Base-by-base conservation (phyloP, 805 yeast genomes). In the Torulaspora quercuum region DNA sequence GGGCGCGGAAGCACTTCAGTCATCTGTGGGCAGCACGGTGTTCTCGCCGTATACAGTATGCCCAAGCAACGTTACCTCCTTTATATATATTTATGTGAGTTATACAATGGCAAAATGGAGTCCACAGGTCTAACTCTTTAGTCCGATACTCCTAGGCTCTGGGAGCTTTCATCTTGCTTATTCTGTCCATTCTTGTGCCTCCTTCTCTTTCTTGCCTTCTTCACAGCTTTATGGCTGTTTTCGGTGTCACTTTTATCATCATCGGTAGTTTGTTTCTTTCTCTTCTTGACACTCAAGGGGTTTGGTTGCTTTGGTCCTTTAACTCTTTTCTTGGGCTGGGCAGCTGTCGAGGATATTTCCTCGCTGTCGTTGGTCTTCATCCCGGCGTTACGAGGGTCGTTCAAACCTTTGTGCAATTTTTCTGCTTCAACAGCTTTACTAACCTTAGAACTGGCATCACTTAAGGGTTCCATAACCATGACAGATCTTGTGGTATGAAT, bases 381-480 rank as follows among this genome's bases (percentile, higher is more conserved):
- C 3, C 82, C 80, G 0, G 75, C 77, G 37, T 49, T 46, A 45
- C 67, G 69, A 5, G 72, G 64, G 49, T 78, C 81, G 55, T 92
- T 90, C 57, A 92, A 71, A 0, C 97, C 97, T 15, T 72, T 74
- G 3, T 75, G 75, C 34, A 92, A 68, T 53, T 92, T 92, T 29
- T 70, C 68, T 1, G 65, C 57, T 61, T 92, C 98, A 25, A 71
- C 65, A 18, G 61, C 49, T 29, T 54, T 53, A 37, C 78, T 76
- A 10, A 70, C 68, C 29, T 55, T 59, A 8, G 67, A 69, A 27
- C 90, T 82, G 5, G 85, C 84, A 24, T 72, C 73, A 35, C 95
- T 83, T 48, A 88, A 65, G 6, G 97, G 96, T 62, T 92, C 98
- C 92, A 92, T 78, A 17, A 92, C 80, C 90, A 92, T 85, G 11